Percentiles rank a stretch among this genome's conserved stretches.
These are phyloP conservation scores for Bretschneidera sinensis DNA, from an alignment of 345 rosid genomes.

Conservation along the genomic window DNA sequence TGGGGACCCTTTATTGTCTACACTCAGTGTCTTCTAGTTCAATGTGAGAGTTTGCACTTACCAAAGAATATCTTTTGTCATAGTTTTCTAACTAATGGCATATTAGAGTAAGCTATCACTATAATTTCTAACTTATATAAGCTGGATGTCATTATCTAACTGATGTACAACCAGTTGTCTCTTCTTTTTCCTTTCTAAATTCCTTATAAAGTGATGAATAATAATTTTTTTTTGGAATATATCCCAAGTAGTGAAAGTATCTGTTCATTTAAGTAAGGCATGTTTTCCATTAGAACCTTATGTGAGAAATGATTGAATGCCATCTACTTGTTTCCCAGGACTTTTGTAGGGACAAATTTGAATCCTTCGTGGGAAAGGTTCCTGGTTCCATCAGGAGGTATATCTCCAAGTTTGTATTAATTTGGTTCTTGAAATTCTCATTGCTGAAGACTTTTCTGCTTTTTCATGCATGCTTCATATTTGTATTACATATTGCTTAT, in stretches of 20 bases:
- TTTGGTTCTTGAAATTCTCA: no score
- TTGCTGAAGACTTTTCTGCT: neutral
- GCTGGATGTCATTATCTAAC: neutral
- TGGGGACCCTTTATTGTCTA: no score
- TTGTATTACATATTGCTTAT: neutral
- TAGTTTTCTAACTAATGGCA: no score
- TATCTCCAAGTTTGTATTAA: slow-evolving; percentile 4
- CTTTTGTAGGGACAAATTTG: slow-evolving; percentile 83
- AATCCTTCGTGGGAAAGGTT: slow-evolving; percentile 80
- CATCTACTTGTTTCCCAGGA: slow-evolving; percentile 44
- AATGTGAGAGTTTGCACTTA: no score
- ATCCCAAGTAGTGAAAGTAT: neutral
- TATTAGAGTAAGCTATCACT: no score
- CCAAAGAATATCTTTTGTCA: no score
- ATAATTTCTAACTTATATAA: no score
- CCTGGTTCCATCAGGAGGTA: slow-evolving; percentile 74
- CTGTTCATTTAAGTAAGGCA: neutral
- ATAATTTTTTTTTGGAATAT: slow-evolving; percentile 1
- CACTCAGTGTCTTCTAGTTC: no score
- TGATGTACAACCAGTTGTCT: neutral
- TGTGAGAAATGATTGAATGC: slow-evolving; percentile 14
- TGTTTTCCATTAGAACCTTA: neutral
- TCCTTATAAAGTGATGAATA: neutral
- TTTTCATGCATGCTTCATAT: neutral
- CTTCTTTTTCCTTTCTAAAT: neutral